These are phyloP conservation scores for rapeseed (Brassica napus) DNA, from an alignment of 345 rosid species.

Conservation along the genomic window Da-Ae NC_063446.1:66408001-66408500, in stretches of 20 bases:
- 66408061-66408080: no score
- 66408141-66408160: no score
- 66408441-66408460: neutral
- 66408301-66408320: neutral
- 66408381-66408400: neutral
- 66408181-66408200: neutral
- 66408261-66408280: neutral
- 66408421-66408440: neutral
- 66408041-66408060: no score
- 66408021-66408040: no score
- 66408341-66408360: neutral
- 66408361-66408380: neutral
- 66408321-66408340: neutral
- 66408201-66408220: neutral
- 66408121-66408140: no score
- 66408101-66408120: no score
- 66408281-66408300: neutral
- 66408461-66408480: no score
- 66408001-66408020: no score
- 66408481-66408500: no score
- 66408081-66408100: no score
- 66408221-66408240: neutral
- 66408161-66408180: no score
- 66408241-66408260: neutral
- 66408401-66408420: neutral